Evolutionary conservation across 768 basidiomycete genomes (phyloP).

Genomic region (Amanita exitialis): DNA sequence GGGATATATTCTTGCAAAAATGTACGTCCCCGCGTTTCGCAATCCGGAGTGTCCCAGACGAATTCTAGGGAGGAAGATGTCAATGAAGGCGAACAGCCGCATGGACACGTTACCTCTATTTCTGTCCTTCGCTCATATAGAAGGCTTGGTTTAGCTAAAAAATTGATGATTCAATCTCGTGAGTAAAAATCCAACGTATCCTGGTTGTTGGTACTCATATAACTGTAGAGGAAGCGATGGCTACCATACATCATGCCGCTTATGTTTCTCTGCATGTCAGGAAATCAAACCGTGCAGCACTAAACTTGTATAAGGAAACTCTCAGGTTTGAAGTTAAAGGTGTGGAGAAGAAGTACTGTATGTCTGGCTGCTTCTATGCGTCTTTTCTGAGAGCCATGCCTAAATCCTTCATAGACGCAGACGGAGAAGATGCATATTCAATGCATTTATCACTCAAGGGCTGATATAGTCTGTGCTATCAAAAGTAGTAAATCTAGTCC

Average conservation of each 20-base stretch:
- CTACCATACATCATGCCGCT: slow-evolving; percentile 72
- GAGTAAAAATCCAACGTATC: slow-evolving; percentile 19
- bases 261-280: slow-evolving; percentile 90
- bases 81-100: slow-evolving; percentile 53
- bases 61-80: slow-evolving; percentile 54
- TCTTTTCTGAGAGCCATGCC: background rate
- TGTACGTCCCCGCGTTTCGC: slow-evolving; percentile 41
- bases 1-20: slow-evolving; percentile 93
- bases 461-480: background rate
- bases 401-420: slow-evolving; percentile 53
- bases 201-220: background rate
- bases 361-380: slow-evolving; percentile 12
- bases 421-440: slow-evolving; percentile 90
- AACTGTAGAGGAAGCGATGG: slow-evolving; percentile 80
- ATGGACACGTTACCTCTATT: slow-evolving; percentile 96
- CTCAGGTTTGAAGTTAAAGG: slow-evolving; percentile 83
- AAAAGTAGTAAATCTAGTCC: background rate
- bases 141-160: slow-evolving; percentile 87
- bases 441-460: slow-evolving; percentile 63
- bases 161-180: slow-evolving; percentile 94
- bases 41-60: background rate
- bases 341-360: slow-evolving; percentile 91
- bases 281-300: slow-evolving; percentile 90
- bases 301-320: slow-evolving; percentile 82
- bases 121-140: slow-evolving; percentile 89